These are phyloP conservation scores for Pleodorina starrii DNA, from an alignment of 139 green algal genomes.

Conservation along the genomic window DNA sequence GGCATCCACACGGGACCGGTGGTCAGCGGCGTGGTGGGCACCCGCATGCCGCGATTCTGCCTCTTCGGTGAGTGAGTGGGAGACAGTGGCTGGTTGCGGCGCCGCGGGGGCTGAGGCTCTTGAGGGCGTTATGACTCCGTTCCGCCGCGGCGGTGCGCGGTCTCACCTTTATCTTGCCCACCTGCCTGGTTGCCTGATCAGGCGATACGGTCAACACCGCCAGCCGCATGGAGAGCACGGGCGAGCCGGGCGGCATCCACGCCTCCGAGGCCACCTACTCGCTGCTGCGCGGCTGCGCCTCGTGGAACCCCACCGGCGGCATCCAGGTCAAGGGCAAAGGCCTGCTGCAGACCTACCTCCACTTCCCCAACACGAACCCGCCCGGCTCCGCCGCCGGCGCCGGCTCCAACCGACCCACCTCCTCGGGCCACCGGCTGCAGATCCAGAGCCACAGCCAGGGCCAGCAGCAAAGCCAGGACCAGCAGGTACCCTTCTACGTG, in stretches of 20 bases:
- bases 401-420: not conserved
- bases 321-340: conserved; percentile 28
- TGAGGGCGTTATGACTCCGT: no score
- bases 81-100: no score
- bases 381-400: not conserved
- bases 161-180: not conserved
- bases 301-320: conserved; percentile 1
- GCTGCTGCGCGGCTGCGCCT: not conserved
- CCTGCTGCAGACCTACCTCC: conserved; percentile 14
- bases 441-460: no score
- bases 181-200: not conserved
- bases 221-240: conserved; percentile 27
- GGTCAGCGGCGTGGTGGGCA: conserved; percentile 40
- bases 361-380: not conserved
- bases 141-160: no score
- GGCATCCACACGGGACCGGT: conserved; percentile 33
- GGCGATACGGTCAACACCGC: conserved; percentile 16
- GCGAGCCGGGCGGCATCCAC: not conserved
- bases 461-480: no score
- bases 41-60: conserved; percentile 46
- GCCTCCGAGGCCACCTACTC: not conserved
- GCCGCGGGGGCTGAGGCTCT: no score
- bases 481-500: no score
- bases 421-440: no score
- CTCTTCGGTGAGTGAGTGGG: conserved; percentile 49